Evolutionary conservation across 139 green algal species (phyloP), one percentile per base, ranked within the genome.

Genomic region (Choricystis sp.): DNA sequence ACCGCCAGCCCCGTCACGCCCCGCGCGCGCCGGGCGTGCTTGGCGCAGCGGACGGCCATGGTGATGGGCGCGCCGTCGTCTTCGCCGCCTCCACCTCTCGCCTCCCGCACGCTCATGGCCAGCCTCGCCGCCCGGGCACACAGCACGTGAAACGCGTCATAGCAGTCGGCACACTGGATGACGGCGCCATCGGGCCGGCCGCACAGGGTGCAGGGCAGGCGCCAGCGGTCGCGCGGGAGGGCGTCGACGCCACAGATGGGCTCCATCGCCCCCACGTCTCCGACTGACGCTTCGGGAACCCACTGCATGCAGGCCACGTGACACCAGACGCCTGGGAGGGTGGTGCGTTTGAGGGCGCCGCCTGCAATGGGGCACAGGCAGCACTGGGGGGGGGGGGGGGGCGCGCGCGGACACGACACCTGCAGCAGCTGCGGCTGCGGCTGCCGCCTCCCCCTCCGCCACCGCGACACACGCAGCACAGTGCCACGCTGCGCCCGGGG

Each of bases 161-260:
- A 96, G 81, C 90, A 97, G 26, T 63, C 62, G 31, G 66, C 66
- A 78, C 90, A 97, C 78, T 96, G 90, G 14, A 97, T 85, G 75
- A 94, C 95, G 61, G 87, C 88, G n/a, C 90, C 90, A 74, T 86
- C 78, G 22, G 80, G 78, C 76, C 90, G 84, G 2, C 76, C 73
- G 86, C 87, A 97, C 52, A 95, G 64, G 72, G 67, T 81, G 78
- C 90, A 97, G 29, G 70, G 59, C 57, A 95, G 81, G 62, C 90
- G 80, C 90, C 90, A 97, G 31, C 90, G 83, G 66, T 95, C 89
- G 27, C 79, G 78, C 55, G 87, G 81, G 40, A 97, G 88, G 65
- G 56, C 26, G 25, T 80, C 65, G 64, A 96, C 84, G 63, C 85
- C 70, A 29, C 81, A 73, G 3, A 94, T 81, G 1, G 85, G 88